Base-by-base conservation (phyloP, 2,329 filamentous ascomycete genomes). In the Fusarium hostae region DNA sequence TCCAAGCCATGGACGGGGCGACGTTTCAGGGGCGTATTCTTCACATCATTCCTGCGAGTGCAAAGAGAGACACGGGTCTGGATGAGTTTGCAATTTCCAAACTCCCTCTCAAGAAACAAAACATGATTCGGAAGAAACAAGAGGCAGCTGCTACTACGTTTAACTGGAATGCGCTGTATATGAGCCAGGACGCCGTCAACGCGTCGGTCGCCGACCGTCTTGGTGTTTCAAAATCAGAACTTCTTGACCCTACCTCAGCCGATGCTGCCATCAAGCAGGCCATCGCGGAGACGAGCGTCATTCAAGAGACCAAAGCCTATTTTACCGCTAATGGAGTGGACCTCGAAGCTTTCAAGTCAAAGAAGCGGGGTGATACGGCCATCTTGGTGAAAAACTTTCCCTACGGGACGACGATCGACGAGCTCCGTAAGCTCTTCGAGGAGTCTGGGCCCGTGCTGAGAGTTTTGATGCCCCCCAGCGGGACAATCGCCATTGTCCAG, bases 151-250 rank as follows among this genome's bases (percentile, higher is more conserved):
- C 91, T 34, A 90, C 88, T 52, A 90, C 89, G 2, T 98, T 98
- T 83, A 97, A 95, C 80, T 99, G 96, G 96, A 99, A 99, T 84
- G 95, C 95, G n/a, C 86, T 99, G n/a, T 99, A 96, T 82, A 97
- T 99, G 93, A 98, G 92, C 82, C 92, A 94, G 83, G 95, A 99
- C 84, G 94, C 96, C 55, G 94, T 99, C 57, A 95, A 98, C 82
- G 90, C 93, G 52, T 97, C 95, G 9, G 90, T 97, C 68, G 94
- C 96, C 51, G 90, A 91, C 78, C 92, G 95, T 59, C 86, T 99
- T 63, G 95, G 95, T 50, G 89, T 99, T 63, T 92, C 92, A 60
- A 99, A 99, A 84, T 91, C 94, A 15, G 94, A 97, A 76, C 83
- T 99, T 63, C 86, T 99, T 48, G 95, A 99, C 82, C 96, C 95